phyloP scores from a whole-genome alignment of 139 green algal species.

The Closterium sp. region DNA sequence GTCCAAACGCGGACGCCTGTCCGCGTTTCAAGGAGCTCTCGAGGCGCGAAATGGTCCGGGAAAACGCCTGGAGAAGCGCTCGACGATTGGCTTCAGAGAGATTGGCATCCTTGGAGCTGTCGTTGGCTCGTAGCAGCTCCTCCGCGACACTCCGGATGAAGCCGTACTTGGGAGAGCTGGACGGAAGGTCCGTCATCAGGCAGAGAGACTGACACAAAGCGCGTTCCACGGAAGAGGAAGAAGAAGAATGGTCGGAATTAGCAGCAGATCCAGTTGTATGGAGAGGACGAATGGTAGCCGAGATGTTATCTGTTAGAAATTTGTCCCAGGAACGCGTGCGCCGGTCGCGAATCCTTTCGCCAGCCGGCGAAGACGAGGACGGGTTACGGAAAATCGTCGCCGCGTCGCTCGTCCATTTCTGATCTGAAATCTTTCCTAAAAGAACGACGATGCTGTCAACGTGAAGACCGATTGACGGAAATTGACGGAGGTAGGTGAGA shows the following conservation, averaged over 20 bases:
- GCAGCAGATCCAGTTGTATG: neutral
- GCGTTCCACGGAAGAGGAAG: neutral
- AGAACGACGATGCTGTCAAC: neutral
- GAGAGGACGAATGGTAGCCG: neutral
- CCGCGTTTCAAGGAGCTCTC: neutral
- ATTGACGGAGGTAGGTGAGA: neutral
- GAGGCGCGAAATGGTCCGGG: neutral
- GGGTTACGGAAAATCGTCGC: neutral
- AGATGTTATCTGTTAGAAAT: neutral
- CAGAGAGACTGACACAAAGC: neutral
- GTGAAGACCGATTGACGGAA: neutral
- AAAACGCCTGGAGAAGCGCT: constrained; percentile 1
- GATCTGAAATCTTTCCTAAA: neutral
- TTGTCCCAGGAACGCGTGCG: neutral
- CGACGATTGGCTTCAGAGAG: neutral
- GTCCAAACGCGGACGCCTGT: neutral
- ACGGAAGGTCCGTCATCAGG: constrained; percentile 5
- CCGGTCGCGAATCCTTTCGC: neutral
- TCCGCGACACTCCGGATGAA: constrained; percentile 7
- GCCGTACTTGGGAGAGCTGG: constrained; percentile 15
- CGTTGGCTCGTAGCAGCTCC: constrained; percentile 7
- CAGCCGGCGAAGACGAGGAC: neutral
- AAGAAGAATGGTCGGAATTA: neutral
- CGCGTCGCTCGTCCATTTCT: neutral
- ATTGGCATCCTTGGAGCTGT: neutral